Base-by-base conservation (phyloP, 2,329 filamentous ascomycete genomes). In the Pyricularia grisea region DNA sequence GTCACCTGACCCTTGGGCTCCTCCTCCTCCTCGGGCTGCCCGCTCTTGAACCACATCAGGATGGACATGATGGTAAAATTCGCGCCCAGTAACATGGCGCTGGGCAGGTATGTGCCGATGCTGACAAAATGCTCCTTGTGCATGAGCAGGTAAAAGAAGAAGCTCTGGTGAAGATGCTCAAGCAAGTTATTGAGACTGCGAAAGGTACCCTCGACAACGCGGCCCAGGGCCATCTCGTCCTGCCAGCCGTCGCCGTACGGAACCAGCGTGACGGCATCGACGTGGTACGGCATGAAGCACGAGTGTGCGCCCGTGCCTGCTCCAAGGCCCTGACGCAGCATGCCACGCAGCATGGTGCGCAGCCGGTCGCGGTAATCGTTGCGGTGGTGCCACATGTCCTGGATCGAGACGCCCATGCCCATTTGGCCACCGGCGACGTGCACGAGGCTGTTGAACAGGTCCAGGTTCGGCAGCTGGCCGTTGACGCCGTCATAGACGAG, bases 91-190 rank as follows among this genome's bases (percentile, higher is more conserved):
- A 98, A 81, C 95, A 99, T 99, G n/a, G 95, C 95, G 74, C 93
- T 96, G 0, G 95, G 95, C 3, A 99, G 85, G 76, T 99, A 99
- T 1, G 94, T 99, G 20, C 95, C 95, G 72, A 99, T 99, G 79
- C 94, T 98, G 73, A 98, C 95, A 77, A 99, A 99, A 12, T 94
- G 89, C 74, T 95, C 92, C 33, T 90, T 87, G 73, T 96, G 90
- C 88, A 98, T 93, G 64, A 99, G 85, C 67, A 99, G 83, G 78
- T 99, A 99, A 81, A 99, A 98, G 86, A 99, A 99, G 83, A 99
- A 99, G 78, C 94, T 97, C 81, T 99, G 95, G 77, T 99, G 95
- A 71, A 99, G 84, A 77, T 99, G 94, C 80, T 99, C 95, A 36
- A 99, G 86, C 70, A 99, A 81, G 76, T 99, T 99, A 81, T 99